These are phyloP conservation scores for Chamaenerion angustifolium DNA, from an alignment of 345 rosid species.

Conservation along the genomic window DNA sequence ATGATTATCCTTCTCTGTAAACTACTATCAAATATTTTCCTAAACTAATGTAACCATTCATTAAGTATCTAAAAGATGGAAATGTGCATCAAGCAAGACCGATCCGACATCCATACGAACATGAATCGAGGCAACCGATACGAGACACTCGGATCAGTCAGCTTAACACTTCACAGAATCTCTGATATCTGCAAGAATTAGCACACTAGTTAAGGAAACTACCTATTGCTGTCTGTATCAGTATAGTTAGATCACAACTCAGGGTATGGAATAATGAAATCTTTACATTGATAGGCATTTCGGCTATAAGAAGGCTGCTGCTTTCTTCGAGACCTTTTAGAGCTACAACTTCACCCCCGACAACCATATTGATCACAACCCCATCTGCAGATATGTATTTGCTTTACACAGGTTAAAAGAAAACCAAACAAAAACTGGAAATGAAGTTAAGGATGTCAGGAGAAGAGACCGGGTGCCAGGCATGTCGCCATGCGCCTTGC, in stretches of 20 bases:
- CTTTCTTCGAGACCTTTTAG: constrained; percentile 72
- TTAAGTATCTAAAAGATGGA: too few relatives aligned
- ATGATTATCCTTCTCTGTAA: too few relatives aligned
- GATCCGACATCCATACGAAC: too few relatives aligned
- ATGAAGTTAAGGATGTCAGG: neutral
- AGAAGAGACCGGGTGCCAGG: constrained; percentile 65
- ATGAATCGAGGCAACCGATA: too few relatives aligned
- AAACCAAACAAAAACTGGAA: constrained; percentile 4
- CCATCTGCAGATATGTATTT: constrained; percentile 46
- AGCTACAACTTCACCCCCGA: constrained; percentile 79
- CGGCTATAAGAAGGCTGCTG: constrained; percentile 51
- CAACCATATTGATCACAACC: constrained; percentile 77
- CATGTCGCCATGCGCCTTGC: constrained; percentile 60
- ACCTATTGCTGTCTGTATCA: too few relatives aligned
- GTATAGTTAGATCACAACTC: too few relatives aligned
- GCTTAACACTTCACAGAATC: constrained; percentile 38
- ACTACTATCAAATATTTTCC: too few relatives aligned
- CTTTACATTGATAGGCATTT: constrained; percentile 85
- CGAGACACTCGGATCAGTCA: too few relatives aligned
- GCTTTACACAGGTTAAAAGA: constrained; percentile 1
- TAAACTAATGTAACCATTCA: too few relatives aligned
- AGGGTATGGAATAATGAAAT: neutral
- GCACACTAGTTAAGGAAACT: too few relatives aligned
- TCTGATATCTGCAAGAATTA: constrained; percentile 60
- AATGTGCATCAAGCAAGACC: too few relatives aligned